phyloP scores from a whole-genome alignment of 305 asterid species.

The Withania somnifera region DNA sequence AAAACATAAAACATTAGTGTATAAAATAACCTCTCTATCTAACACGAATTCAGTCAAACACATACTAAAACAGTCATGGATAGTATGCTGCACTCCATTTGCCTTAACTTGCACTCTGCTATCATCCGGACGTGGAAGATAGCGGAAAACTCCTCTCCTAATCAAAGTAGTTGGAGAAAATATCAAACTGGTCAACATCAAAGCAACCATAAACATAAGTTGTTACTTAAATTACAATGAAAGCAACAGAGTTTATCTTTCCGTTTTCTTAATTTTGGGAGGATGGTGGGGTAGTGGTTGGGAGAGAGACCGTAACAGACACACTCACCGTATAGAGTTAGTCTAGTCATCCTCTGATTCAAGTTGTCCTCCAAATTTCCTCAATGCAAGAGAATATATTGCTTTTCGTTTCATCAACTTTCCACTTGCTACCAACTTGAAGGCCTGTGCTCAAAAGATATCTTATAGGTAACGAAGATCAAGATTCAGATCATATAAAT shows the following conservation, averaged over 20 bases:
- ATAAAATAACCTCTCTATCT: neutral
- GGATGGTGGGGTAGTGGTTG: neutral
- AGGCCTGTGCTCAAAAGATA: slow-evolving; percentile 40
- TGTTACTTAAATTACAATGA: slow-evolving; percentile 7
- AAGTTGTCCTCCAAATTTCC: slow-evolving; percentile 45
- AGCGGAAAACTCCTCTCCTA: neutral
- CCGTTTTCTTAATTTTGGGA: neutral
- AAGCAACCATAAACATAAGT: neutral
- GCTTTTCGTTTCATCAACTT: slow-evolving; percentile 59
- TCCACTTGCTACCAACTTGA: slow-evolving; percentile 62
- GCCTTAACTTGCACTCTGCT: neutral
- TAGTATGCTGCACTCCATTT: neutral
- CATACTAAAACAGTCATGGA: neutral
- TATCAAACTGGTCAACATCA: neutral
- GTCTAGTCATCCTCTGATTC: slow-evolving; percentile 20
- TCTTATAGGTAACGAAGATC: neutral
- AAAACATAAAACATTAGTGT: neutral
- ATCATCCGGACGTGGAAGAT: neutral
- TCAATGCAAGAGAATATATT: slow-evolving; percentile 54
- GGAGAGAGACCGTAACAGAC: neutral
- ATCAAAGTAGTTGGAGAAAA: neutral
- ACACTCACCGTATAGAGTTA: neutral
- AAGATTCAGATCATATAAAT: neutral
- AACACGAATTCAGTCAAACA: neutral
- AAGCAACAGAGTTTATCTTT: slow-evolving; percentile 2